phyloP scores from a whole-genome alignment of 2,329 filamentous ascomycete genomes.

The Aureobasidium lini region DNA sequence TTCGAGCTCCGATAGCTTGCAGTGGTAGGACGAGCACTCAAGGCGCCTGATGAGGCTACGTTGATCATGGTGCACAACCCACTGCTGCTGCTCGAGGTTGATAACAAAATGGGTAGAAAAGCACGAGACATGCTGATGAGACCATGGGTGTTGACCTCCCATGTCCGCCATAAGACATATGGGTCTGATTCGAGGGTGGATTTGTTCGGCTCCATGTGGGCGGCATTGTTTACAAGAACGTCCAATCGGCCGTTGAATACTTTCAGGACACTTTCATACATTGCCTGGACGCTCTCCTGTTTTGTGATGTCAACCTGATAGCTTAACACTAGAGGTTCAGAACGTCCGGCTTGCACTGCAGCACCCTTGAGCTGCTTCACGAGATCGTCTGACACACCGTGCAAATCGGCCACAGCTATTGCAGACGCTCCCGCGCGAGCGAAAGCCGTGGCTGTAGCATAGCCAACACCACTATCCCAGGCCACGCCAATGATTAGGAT shows the following conservation, averaged over 20 bases:
- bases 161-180: conserved; percentile 40
- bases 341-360: conserved; percentile 27
- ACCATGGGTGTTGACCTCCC: conserved; percentile 46
- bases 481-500: conserved; percentile 45
- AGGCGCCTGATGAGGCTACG: conserved; percentile 34
- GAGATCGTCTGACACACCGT: conserved; percentile 38
- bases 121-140: conserved; percentile 26
- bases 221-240: conserved; percentile 44
- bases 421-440: conserved; percentile 45
- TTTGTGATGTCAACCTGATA: conserved; percentile 39
- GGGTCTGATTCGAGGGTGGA: conserved; percentile 22
- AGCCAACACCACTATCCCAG: conserved; percentile 33
- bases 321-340: conserved; percentile 34
- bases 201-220: conserved; percentile 25
- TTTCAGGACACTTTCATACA: conserved; percentile 26
- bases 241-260: conserved; percentile 32
- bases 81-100: conserved; percentile 20
- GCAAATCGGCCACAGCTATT: conserved; percentile 48
- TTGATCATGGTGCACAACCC: conserved; percentile 36
- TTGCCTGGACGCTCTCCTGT: conserved; percentile 28
- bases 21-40: conserved; percentile 25
- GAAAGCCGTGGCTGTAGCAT: conserved; percentile 46
- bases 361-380: conserved; percentile 30
- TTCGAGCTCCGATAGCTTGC: conserved; percentile 43
- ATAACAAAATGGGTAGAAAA: conserved; percentile 41